These are phyloP conservation scores for Platanthera zijinensis DNA, from an alignment of 106 monocot species.

Conservation along the genomic window DNA sequence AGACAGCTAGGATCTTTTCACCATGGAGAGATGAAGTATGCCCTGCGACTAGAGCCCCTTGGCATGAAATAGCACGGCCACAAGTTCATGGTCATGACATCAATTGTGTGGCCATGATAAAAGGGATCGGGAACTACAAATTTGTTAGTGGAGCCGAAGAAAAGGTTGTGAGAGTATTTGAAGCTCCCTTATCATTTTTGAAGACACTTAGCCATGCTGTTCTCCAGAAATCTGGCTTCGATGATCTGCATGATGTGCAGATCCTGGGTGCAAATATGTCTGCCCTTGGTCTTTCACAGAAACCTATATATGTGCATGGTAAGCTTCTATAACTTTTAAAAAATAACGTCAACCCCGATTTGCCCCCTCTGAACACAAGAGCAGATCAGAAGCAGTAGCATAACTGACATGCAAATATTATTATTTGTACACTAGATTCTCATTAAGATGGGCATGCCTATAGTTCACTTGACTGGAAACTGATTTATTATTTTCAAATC, in stretches of 20 bases:
- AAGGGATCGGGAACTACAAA: constrained; percentile 74
- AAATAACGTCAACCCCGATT: not conserved
- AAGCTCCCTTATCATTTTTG: constrained; percentile 93
- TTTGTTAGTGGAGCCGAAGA: constrained; percentile 99
- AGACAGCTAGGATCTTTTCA: constrained; percentile 86
- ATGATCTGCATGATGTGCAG: constrained; percentile 51
- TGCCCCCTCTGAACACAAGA: not conserved
- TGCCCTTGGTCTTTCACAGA: constrained; percentile 97
- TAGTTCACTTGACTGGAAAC: not conserved
- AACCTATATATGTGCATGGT: constrained; percentile 84
- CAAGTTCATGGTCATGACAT: constrained; percentile 99
- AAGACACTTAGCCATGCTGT: constrained; percentile 64
- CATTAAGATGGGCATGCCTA: not conserved
- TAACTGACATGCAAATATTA: not conserved
- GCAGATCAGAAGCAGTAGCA: not conserved
- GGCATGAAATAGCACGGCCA: constrained; percentile 98
- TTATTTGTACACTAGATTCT: not conserved
- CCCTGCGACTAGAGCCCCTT: constrained; percentile 14
- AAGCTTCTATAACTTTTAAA: not conserved
- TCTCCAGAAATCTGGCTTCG: constrained; percentile 20
- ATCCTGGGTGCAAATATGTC: constrained; percentile 99
- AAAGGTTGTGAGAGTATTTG: constrained; percentile 93
- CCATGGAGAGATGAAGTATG: constrained; percentile 51
- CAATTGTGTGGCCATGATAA: constrained; percentile 69
- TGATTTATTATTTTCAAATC: not conserved